phyloP scores from a whole-genome alignment of 164 flowering plant species.

The Stephania yunnanensis region DNA sequence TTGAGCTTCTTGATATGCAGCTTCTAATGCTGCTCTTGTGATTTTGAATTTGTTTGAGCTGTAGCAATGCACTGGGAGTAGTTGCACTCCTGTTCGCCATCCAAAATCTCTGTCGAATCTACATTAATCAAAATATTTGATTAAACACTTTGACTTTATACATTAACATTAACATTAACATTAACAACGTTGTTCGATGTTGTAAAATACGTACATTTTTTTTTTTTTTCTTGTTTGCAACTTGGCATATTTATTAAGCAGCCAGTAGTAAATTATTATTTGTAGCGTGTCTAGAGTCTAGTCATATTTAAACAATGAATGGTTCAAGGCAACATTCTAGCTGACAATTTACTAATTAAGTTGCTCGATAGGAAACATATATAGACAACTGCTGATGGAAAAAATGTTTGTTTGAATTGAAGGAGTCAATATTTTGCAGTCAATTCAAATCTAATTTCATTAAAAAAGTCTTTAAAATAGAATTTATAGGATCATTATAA shows the following conservation, averaged over 20 bases:
- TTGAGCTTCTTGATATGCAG: conserved; percentile 10
- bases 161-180: no score
- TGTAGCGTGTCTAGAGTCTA: no score
- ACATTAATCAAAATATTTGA: conserved; percentile 7
- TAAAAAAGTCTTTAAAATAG: no score
- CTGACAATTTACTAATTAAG: not conserved
- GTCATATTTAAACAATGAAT: not conserved
- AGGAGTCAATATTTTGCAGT: not conserved
- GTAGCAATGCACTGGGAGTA: conserved; percentile 27
- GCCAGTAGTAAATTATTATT: no score
- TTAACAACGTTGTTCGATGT: no score
- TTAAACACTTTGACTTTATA: not conserved
- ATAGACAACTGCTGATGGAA: not conserved
- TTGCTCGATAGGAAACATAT: not conserved
- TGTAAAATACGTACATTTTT: no score
- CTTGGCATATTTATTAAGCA: no score
- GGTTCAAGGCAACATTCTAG: not conserved
- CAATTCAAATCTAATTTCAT: not conserved
- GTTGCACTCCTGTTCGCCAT: conserved; percentile 81
- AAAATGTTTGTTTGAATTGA: not conserved
- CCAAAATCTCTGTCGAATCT: conserved; percentile 78
- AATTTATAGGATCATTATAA: no score
- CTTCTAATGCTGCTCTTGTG: conserved; percentile 14
- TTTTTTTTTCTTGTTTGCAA: no score
- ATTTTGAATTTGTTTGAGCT: conserved; percentile 11